A percentile compares a stretch with the other conserved stretches of the same genome.
Conservation (phyloP, 306 rosid genomes). For the Glycyrrhiza uralensis region DNA sequence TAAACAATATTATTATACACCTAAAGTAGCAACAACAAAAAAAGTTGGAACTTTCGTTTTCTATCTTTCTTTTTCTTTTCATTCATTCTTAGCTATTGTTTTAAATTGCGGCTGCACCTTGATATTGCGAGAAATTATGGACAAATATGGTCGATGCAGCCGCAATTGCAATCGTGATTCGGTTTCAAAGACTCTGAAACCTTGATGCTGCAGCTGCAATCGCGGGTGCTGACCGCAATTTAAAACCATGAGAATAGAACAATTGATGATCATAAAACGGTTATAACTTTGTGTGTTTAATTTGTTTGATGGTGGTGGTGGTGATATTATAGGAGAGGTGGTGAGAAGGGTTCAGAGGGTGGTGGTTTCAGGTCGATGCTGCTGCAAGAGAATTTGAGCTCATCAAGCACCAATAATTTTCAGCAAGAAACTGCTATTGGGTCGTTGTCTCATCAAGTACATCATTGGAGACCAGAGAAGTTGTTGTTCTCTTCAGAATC, state of each 20-base stretch:
- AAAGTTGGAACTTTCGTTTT: constrained; percentile 16
- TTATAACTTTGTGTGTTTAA: neutral
- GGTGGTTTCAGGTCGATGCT: constrained; percentile 68
- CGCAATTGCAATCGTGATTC: no score
- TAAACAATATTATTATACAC: neutral
- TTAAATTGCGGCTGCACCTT: no score
- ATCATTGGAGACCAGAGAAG: constrained; percentile 74
- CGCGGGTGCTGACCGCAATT: no score
- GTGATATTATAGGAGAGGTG: constrained; percentile 30
- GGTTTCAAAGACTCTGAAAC: no score
- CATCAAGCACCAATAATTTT: constrained; percentile 40
- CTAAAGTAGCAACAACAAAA: neutral
- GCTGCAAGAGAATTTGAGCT: constrained; percentile 68
- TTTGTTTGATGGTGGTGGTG: neutral
- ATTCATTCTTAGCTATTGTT: neutral
- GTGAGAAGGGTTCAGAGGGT: constrained; percentile 53
- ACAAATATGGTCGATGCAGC: no score
- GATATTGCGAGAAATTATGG: no score
- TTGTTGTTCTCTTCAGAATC: constrained; percentile 51
- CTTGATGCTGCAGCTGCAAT: no score
- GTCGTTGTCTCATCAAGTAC: constrained; percentile 36
- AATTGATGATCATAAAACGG: no score
- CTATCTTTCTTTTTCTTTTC: neutral
- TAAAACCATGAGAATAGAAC: no score
- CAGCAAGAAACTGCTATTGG: constrained; percentile 50